phyloP scores from a whole-genome alignment of 768 basidiomycete species.

The Agaricus subrufescens region DNA sequence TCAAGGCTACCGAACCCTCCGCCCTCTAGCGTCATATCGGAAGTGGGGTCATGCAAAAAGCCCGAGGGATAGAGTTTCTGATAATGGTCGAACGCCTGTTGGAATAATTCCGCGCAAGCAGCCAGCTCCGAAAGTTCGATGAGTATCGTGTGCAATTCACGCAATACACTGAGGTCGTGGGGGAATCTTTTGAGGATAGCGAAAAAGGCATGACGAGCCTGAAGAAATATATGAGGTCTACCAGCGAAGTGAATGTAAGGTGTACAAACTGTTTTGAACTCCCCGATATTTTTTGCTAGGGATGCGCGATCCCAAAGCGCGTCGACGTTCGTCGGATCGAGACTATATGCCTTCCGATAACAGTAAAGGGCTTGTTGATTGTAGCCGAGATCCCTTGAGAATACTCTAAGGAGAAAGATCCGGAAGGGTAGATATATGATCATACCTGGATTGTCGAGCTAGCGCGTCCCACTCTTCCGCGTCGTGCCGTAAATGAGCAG shows the following conservation, averaged over 20 bases:
- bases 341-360: slow-evolving; percentile 73
- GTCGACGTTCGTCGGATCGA: slow-evolving; percentile 78
- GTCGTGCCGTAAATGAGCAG: slow-evolving; percentile 80
- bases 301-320: slow-evolving; percentile 88
- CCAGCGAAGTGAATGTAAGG: neutral
- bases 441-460: slow-evolving; percentile 68
- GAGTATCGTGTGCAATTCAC: slow-evolving; percentile 73
- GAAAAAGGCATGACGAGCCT: slow-evolving; percentile 63
- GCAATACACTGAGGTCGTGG: slow-evolving; percentile 74
- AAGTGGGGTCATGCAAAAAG: slow-evolving; percentile 23
- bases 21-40: slow-evolving; percentile 21
- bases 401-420: neutral
- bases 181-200: slow-evolving; percentile 72
- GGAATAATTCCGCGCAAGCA: slow-evolving; percentile 63
- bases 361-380: slow-evolving; percentile 91
- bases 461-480: slow-evolving; percentile 86
- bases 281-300: slow-evolving; percentile 72
- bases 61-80: slow-evolving; percentile 43
- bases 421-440: neutral
- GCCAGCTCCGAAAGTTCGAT: slow-evolving; percentile 66
- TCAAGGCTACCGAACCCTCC: slow-evolving; percentile 62
- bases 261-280: slow-evolving; percentile 55
- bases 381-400: slow-evolving; percentile 62
- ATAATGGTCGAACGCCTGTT: slow-evolving; percentile 71
- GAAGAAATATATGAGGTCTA: neutral